These are phyloP conservation scores for Diaporthe citrichinensis DNA, from an alignment of 2,329 filamentous ascomycete species.

Conservation along the genomic window DNA sequence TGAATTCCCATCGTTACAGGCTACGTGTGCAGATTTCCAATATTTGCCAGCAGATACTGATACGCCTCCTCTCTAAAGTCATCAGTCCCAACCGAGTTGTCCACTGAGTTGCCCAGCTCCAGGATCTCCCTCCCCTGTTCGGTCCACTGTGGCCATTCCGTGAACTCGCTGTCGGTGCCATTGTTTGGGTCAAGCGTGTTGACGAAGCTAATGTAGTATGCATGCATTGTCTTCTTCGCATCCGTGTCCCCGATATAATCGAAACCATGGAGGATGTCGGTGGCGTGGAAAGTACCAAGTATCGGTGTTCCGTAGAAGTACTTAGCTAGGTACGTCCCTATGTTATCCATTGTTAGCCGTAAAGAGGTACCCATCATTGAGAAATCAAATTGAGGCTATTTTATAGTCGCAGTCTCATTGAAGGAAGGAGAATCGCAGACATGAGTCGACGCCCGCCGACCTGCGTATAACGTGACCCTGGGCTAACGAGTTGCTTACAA, in stretches of 20 bases:
- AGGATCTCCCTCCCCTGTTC: conserved; percentile 25
- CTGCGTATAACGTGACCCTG: no score
- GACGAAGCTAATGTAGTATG: conserved; percentile 67
- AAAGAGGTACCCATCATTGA: no score
- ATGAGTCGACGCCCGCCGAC: no score
- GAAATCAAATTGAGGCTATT: background rate
- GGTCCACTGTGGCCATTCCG: conserved; percentile 29
- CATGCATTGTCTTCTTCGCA: conserved; percentile 24
- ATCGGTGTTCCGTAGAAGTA: conserved; percentile 73
- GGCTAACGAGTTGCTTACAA: conserved; percentile 52
- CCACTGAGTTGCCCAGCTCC: conserved; percentile 15
- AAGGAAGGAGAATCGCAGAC: no score
- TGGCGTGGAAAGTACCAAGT: conserved; percentile 74
- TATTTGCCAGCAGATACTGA: conserved; percentile 30
- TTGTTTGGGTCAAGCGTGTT: conserved; percentile 70
- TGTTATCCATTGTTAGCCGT: background rate
- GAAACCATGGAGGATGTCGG: conserved; percentile 70
- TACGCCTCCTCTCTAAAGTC: conserved; percentile 25
- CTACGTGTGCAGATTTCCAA: conserved; percentile 9
- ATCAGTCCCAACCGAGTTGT: conserved; percentile 6
- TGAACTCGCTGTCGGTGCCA: conserved; percentile 44
- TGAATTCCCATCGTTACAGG: no score
- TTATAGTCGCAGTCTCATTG: no score
- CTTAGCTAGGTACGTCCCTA: conserved; percentile 69
- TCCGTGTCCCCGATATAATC: conserved; percentile 56